phyloP scores from a whole-genome alignment of 2,329 filamentous ascomycete species.

The Fusarium anguioides region DNA sequence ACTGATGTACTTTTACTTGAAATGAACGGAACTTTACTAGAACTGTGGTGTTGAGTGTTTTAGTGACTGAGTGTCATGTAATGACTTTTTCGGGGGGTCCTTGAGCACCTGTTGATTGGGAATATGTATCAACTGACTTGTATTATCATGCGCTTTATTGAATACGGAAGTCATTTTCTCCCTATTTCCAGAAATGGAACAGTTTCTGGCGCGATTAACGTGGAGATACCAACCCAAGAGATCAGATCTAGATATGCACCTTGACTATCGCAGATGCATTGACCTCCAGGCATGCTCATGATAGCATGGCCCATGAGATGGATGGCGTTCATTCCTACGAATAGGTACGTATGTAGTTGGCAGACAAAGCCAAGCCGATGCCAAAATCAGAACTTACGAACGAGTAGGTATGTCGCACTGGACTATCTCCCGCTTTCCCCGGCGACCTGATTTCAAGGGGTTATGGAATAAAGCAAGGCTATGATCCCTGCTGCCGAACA shows the following conservation, averaged over 20 bases:
- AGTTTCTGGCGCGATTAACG: constrained; percentile 5
- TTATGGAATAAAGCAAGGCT: constrained; percentile 11
- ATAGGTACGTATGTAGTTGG: too few species aligned
- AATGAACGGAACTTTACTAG: constrained; percentile 13
- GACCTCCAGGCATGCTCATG: background rate
- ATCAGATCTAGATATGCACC: background rate
- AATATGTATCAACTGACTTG: constrained; percentile 15
- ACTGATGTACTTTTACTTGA: constrained; percentile 35
- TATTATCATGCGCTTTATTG: background rate
- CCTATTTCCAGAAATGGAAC: background rate
- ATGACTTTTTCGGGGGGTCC: background rate
- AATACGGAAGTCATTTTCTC: constrained; percentile 5
- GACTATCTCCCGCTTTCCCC: constrained; percentile 17
- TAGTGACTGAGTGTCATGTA: constrained; percentile 6
- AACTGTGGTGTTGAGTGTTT: constrained; percentile 21
- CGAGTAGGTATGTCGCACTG: background rate
- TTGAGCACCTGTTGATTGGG: constrained; percentile 5
- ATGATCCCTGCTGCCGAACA: constrained; percentile 25
- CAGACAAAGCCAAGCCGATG: background rate
- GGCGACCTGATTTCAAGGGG: constrained; percentile 6
- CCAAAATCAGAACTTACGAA: background rate
- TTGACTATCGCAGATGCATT: background rate
- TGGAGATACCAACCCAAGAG: constrained; percentile 13
- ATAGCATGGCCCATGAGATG: too few species aligned
- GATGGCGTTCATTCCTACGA: background rate